Base-by-base conservation (phyloP, 805 yeast genomes). In the Wickerhamomyces canadensis region DNA sequence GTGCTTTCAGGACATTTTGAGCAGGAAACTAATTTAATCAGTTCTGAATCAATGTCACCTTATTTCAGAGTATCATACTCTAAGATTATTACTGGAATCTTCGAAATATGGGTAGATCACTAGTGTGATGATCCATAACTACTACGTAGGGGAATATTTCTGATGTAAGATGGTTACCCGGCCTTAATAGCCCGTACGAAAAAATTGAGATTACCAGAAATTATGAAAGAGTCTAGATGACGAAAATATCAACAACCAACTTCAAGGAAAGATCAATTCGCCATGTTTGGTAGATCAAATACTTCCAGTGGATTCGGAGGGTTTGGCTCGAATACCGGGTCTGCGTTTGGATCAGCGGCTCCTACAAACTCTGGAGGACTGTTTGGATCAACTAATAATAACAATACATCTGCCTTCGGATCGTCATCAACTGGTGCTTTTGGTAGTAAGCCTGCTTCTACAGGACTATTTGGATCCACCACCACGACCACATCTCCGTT, bases 221-320 rank as follows among this genome's bases (percentile, higher is more conserved):
- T 19, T n/a, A n/a, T n/a, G n/a, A n/a, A n/a, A n/a, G n/a, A n/a
- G n/a, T n/a, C n/a, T n/a, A n/a, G n/a, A n/a, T n/a, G n/a, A 23
- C 5, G 9, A 19, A 21, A 21, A 13, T 13, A 14, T 19, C 23
- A 24, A 17, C 22, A 30, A 17, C 10, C 28, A n/a, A 26, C 26
- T 17, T 25, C 17, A 21, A 15, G 15, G 5, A 16, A 21, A 11
- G 12, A 5, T 4, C 22, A 17, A 17, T n/a, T 13, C 13, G 21
- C 19, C 32, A 45, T 55, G 52, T 60, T 60, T 41, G 54, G 60
- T 7, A 47, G 54, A 18, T 34, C 55, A 1, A 48, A 42, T 31
- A 39, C 50, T 0, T 42, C 47, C 13, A 53, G 51, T 21, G 55
- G 49, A 21, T 62, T 60, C 48, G 67, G 66, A 6, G 58, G 57